These are phyloP conservation scores for Botrytis cinerea DNA, from an alignment of 2,329 filamentous ascomycete species.

Conservation along the genomic window DNA sequence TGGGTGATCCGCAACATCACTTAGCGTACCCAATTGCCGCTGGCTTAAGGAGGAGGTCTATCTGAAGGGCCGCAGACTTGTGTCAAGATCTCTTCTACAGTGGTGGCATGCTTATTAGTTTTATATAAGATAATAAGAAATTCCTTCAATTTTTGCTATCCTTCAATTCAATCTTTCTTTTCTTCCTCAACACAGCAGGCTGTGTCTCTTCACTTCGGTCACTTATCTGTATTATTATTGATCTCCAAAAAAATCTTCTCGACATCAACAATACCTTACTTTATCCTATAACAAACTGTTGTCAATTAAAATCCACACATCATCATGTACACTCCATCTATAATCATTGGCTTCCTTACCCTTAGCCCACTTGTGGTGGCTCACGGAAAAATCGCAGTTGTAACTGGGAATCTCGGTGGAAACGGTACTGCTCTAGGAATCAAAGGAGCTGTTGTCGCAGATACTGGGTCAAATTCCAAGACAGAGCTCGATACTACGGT, in stretches of 20 bases:
- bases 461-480: constrained; percentile 45
- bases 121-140: not conserved
- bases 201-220: not conserved
- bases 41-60: too few species aligned
- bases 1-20: not conserved
- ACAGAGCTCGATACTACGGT: constrained; percentile 51
- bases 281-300: not conserved
- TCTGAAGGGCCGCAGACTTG: not conserved
- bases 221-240: not conserved
- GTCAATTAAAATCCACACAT: not conserved
- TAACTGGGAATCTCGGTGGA: constrained; percentile 44
- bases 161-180: not conserved
- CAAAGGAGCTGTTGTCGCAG: constrained; percentile 46
- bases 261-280: not conserved
- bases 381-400: constrained; percentile 47
- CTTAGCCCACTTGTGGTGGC: constrained; percentile 57
- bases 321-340: constrained; percentile 1
- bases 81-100: not conserved
- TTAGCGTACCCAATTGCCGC: not conserved
- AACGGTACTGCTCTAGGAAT: constrained; percentile 49
- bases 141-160: not conserved
- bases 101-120: not conserved
- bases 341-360: constrained; percentile 45
- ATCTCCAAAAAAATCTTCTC: not conserved
- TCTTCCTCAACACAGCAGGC: not conserved